A percentile compares a stretch with the other conserved stretches of the same genome.
Evolutionary conservation across 805 yeast genomes (phyloP).

Genomic region (Sugiyamaella smithiae): DNA sequence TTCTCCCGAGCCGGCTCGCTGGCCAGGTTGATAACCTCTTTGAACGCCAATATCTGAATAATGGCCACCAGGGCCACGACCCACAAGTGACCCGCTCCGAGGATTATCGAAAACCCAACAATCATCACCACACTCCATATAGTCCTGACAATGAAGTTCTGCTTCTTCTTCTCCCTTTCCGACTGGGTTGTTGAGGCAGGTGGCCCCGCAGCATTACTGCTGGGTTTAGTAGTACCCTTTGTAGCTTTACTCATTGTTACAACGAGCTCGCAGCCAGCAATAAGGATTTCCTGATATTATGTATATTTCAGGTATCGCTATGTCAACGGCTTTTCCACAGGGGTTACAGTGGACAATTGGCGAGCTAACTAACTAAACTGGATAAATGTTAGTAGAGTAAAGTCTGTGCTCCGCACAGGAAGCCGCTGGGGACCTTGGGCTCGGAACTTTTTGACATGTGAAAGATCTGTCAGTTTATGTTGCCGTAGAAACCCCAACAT

Average conservation of each 20-base stretch:
- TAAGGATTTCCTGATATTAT: too few species aligned
- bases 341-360: too few species aligned
- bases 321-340: too few species aligned
- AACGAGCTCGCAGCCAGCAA: too few species aligned
- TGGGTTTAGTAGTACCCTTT: background rate
- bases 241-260: background rate
- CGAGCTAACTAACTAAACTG: too few species aligned
- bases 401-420: too few species aligned
- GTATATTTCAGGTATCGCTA: too few species aligned
- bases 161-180: constrained; percentile 61
- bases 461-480: too few species aligned
- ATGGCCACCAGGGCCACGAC: constrained; percentile 67
- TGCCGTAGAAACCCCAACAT: too few species aligned
- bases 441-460: too few species aligned
- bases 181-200: constrained; percentile 5
- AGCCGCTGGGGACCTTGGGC: too few species aligned
- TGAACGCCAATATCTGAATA: constrained; percentile 80
- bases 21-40: constrained; percentile 84
- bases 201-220: background rate
- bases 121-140: constrained; percentile 95
- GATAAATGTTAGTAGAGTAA: too few species aligned
- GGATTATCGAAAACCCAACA: constrained; percentile 59
- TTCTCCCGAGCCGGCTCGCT: constrained; percentile 80
- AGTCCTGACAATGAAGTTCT: constrained; percentile 81
- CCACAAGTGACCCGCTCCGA: constrained; percentile 83